These are phyloP conservation scores for Poronia punctata DNA, from an alignment of 495 filamentous ascomycete species.

Conservation along the genomic window DNA sequence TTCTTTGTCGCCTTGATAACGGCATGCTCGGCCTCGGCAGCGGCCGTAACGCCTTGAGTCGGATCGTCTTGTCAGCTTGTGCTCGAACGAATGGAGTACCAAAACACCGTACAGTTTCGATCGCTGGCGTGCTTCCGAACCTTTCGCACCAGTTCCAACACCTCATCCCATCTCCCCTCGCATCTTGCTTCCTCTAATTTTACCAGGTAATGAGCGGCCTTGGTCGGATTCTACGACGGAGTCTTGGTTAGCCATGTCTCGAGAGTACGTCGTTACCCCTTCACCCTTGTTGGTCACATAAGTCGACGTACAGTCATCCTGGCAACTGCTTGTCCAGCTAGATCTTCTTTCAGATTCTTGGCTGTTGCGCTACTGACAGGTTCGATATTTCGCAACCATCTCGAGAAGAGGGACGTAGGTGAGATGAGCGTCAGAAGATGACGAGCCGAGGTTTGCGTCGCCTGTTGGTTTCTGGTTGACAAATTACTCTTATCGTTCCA, in stretches of 20 bases:
- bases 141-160: slow-evolving; percentile 87
- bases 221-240: slow-evolving; percentile 40
- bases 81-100: not conserved
- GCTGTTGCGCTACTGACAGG: slow-evolving; percentile 19
- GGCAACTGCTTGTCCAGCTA: slow-evolving; percentile 8
- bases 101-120: slow-evolving; percentile 60
- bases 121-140: slow-evolving; percentile 88
- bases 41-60: slow-evolving; percentile 61
- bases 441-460: no score
- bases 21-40: slow-evolving; percentile 64
- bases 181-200: slow-evolving; percentile 81
- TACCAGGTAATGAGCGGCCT: slow-evolving; percentile 71
- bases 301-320: slow-evolving; percentile 25
- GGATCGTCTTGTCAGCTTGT: slow-evolving; percentile 7
- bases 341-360: slow-evolving; percentile 13
- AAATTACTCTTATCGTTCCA: no score
- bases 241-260: slow-evolving; percentile 8
- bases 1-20: slow-evolving; percentile 48
- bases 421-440: no score
- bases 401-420: slow-evolving; percentile 8
- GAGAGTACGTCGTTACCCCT: not conserved
- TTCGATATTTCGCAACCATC: slow-evolving; percentile 17
- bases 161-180: slow-evolving; percentile 78
- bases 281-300: not conserved
- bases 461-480: no score